Percentiles rank a stretch among this genome's conserved stretches.
Evolutionary conservation across 768 basidiomycete genomes (phyloP).

Genomic region (Boletus pseudo-olivaceus): DNA sequence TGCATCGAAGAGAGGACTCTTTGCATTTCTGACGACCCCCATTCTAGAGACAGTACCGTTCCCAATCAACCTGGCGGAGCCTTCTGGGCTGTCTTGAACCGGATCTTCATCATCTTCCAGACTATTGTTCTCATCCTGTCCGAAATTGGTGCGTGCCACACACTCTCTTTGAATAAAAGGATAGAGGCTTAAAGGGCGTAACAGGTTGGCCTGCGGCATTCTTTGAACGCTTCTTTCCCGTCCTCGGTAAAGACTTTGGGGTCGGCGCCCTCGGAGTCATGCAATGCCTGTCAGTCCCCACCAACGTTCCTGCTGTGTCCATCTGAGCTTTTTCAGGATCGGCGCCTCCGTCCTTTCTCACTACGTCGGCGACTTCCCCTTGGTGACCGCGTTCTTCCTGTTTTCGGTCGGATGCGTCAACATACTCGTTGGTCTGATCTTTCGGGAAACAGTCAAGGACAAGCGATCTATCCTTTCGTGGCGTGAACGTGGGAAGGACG

Average conservation of each 20-base stretch:
- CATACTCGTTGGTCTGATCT: slow-evolving; percentile 77
- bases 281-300: slow-evolving; percentile 65
- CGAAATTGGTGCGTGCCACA: slow-evolving; percentile 36
- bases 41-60: slow-evolving; percentile 68
- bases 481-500: slow-evolving; percentile 54
- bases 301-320: background rate
- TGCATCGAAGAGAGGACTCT: background rate
- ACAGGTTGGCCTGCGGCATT: slow-evolving; percentile 67
- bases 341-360: slow-evolving; percentile 72
- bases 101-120: slow-evolving; percentile 82
- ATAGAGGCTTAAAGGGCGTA: background rate
- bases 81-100: slow-evolving; percentile 87
- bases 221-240: slow-evolving; percentile 88
- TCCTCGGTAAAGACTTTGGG: slow-evolving; percentile 83
- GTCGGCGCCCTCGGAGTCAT: slow-evolving; percentile 86
- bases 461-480: slow-evolving; percentile 67
- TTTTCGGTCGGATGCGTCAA: slow-evolving; percentile 82
- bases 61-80: slow-evolving; percentile 90
- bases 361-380: slow-evolving; percentile 77
- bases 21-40: background rate
- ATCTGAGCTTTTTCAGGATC: slow-evolving; percentile 37
- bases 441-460: slow-evolving; percentile 62
- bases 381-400: slow-evolving; percentile 83
- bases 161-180: background rate
- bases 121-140: slow-evolving; percentile 62